Evolutionary conservation across 768 basidiomycete genomes (phyloP).

Genomic region (Piloderma croceum): DNA sequence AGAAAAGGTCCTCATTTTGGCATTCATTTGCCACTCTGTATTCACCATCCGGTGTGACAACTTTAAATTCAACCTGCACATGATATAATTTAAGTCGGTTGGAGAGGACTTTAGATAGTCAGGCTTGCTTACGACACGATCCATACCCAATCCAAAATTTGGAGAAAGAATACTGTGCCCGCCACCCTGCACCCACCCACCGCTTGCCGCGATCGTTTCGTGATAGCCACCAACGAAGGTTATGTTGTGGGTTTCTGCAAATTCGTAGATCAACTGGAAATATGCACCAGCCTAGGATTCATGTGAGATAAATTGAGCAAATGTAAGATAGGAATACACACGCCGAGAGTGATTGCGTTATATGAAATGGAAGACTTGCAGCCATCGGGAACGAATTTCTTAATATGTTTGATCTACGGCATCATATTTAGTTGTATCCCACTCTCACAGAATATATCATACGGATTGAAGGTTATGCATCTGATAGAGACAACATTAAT

Average conservation of each 20-base stretch:
- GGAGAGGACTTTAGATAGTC: not conserved
- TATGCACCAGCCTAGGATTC: constrained; percentile 25
- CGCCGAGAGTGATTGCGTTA: constrained; percentile 7
- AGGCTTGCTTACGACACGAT: constrained; percentile 12
- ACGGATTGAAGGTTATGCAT: too few relatives aligned
- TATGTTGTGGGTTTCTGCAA: constrained; percentile 27
- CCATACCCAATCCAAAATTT: constrained; percentile 15
- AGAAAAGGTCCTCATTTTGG: constrained; percentile 42
- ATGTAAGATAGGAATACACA: constrained; percentile 2
- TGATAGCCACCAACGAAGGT: constrained; percentile 26
- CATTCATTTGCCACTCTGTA: constrained; percentile 31
- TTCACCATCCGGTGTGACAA: constrained; percentile 38
- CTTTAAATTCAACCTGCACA: constrained; percentile 30
- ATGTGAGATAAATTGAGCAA: too few relatives aligned
- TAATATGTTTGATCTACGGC: constrained; percentile 2
- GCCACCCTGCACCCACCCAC: constrained; percentile 32
- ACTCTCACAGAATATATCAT: too few relatives aligned
- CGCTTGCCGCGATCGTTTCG: constrained; percentile 31
- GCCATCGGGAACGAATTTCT: constrained; percentile 4
- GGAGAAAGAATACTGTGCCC: constrained; percentile 18
- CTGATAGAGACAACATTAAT: too few relatives aligned
- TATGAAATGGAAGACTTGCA: constrained; percentile 1
- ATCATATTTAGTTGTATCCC: too few relatives aligned
- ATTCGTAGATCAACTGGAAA: constrained; percentile 23
- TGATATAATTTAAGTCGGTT: too few relatives aligned